Base-by-base conservation (phyloP, 768 basidiomycete species). In the Pleurotus citrinopileatus region DNA sequence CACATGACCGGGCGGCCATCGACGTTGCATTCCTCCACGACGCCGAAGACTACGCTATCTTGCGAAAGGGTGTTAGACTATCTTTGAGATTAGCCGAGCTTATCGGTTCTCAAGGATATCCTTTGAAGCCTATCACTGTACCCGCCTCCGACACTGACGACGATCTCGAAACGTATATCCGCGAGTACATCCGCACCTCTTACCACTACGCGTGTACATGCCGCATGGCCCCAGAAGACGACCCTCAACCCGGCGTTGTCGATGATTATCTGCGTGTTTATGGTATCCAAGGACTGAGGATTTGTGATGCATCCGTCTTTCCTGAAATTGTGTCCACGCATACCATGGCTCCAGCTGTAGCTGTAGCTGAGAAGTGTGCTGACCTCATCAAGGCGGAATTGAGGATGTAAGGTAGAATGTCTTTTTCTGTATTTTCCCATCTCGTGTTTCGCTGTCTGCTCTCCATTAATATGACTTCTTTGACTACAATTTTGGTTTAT, bases 281-380 rank as follows among this genome's bases (percentile, higher is more conserved):
- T 58, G 76, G 76, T 8, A 55, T 80, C 6, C 59, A 70, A 20
- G 73, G 73, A 0, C 57, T 80, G 55, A 65, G 76, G 34, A 71
- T 79, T 13, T 78, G 75, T 44, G 79, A 80, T 64, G 77, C 77
- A 17, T 77, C 76, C 32, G 66, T 76, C 4, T 78, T 76, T 60
- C 78, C 78, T 7, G 66, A 53, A 32, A 77, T 76, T 52, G 61
- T 77, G 4, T 78, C 78, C 54, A 77, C 77, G 1, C 77, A 79
- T 65, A 75, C 75, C 57, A 76, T 73, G 50, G 57, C 73, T 63
- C 23, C 17, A 19, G 27, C 43, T 55, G 23, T 53, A 22, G 52
- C n/a, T 23, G 15, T 25, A 2, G 38, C 38, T 19, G 38, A 40
- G 38, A 40, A 40, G 19, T 40, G 38, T 40, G 38, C 38, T 1